Evolutionary conservation across 1,284 basidiomycete genomes (phyloP), one percentile per base, ranked within the genome.

Genomic region (Ustilago shanxiensis): DNA sequence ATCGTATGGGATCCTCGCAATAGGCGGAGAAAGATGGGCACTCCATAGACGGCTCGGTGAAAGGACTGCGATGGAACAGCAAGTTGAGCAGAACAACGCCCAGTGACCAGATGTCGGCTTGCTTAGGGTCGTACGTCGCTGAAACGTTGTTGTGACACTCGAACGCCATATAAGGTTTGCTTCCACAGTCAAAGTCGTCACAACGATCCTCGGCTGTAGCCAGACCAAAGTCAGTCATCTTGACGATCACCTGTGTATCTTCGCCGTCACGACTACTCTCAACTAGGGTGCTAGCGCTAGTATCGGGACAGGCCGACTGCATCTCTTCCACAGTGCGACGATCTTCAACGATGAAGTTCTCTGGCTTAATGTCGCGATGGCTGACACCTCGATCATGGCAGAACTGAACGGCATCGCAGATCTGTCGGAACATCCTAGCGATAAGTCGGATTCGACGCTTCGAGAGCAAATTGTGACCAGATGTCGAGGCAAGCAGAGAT

Each of bases 51-150:
- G 97, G 96, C 86, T 99, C 97, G 55, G 93, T 93, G 95, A 97
- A 99, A 20, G 96, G 96, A 87, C 97, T 98, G 87, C 91, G 93
- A 87, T 99, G 96, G 88, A 98, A 99, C 86, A 99, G 89, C 92
- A 99, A 94, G 87, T 99, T 99, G 89, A 99, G 94, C 79, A 99
- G 90, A 69, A 99, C 96, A 85, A 99, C 96, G 67, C 96, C 97
- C 76, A 99, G 90, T 29, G 95, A 98, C 96, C 96, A 99, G 62
- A 98, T 94, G 87, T 99, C 96, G 70, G 97, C 96, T 72, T 94
- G 93, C 79, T 92, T 92, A 63, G 96, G 95, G 79, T 92, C 90
- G 88, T 99, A 99, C 54, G 92, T 93, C 69, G 94, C 93, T 31
- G 93, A 92, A 77, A 96, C 89, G 87, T 98, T 98, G 89, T 99